Conservation (phyloP, 2,329 filamentous ascomycete species). For the Emergomyces pasteurianus region DNA sequence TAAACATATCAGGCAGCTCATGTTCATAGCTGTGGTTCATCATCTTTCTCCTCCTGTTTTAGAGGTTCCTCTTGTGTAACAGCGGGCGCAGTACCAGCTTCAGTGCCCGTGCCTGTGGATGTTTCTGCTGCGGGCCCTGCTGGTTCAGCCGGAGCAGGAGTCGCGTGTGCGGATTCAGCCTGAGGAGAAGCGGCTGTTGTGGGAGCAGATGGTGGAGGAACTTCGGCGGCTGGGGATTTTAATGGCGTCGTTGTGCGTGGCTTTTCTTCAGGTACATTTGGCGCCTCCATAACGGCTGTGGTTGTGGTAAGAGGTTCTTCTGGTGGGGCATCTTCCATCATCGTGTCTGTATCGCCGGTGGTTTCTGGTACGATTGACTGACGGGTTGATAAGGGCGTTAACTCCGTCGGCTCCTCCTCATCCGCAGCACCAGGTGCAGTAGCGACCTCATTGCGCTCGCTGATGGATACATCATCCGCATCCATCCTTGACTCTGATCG, state of each 20-base stretch:
- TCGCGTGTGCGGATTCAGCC: slow-evolving; percentile 1
- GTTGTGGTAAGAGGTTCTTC: slow-evolving; percentile 12
- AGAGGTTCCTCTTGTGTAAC: slow-evolving; percentile 13
- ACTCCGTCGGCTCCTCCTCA: slow-evolving; percentile 18
- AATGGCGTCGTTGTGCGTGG: slow-evolving; percentile 9
- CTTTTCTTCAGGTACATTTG: slow-evolving; percentile 11
- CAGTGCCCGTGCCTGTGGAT: not conserved
- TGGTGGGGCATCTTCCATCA: slow-evolving; percentile 28
- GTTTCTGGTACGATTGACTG: slow-evolving; percentile 19
- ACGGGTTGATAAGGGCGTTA: slow-evolving; percentile 20
- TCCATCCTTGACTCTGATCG: slow-evolving; percentile 12
- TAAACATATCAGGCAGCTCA: not conserved
- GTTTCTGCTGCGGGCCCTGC: slow-evolving; percentile 8
- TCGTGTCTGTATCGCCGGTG: slow-evolving; percentile 19
- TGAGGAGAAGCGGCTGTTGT: not conserved
- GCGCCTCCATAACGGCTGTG: slow-evolving; percentile 11
- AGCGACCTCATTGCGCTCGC: slow-evolving; percentile 22
- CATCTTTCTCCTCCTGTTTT: not conserved
- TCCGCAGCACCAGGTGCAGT: slow-evolving; percentile 13
- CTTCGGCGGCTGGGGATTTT: slow-evolving; percentile 13
- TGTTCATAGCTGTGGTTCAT: not conserved
- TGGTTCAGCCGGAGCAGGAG: slow-evolving; percentile 2
- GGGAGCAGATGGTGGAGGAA: slow-evolving; percentile 2
- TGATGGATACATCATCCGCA: slow-evolving; percentile 21
- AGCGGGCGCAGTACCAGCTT: slow-evolving; percentile 7